Evolutionary conservation across 306 rosid genomes (phyloP).

Genomic region (Inga oerstediana): DNA sequence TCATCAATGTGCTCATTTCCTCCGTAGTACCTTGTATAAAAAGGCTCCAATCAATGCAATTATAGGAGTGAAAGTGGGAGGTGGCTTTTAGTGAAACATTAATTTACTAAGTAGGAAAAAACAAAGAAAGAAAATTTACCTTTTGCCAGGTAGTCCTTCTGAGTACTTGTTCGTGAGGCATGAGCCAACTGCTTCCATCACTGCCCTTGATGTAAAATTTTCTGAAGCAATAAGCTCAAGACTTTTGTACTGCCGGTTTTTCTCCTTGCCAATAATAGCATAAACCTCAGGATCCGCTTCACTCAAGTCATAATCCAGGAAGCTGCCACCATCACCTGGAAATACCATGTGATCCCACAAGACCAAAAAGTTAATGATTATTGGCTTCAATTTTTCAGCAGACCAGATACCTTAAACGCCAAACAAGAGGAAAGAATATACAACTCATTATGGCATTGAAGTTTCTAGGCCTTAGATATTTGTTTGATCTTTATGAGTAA

Average conservation of each 20-base stretch:
- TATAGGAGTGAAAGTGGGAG: not conserved
- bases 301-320: constrained; percentile 66
- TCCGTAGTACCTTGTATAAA: constrained; percentile 76
- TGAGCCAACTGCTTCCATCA: constrained; percentile 98
- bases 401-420: constrained; percentile 9
- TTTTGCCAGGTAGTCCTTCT: constrained; percentile 95
- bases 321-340: constrained; percentile 57
- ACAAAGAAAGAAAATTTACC: constrained; percentile 44
- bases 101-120: not conserved
- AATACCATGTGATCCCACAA: constrained; percentile 23
- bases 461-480: not conserved
- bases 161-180: constrained; percentile 96
- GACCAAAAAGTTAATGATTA: not conserved
- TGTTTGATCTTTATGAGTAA: not conserved
- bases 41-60: constrained; percentile 19
- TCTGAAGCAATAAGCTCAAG: constrained; percentile 99
- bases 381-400: too few species aligned
- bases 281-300: constrained; percentile 89
- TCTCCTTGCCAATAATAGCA: constrained; percentile 69
- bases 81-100: constrained; percentile 7
- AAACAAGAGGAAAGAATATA: not conserved
- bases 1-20: constrained; percentile 94
- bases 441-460: not conserved
- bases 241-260: constrained; percentile 80
- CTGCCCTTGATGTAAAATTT: constrained; percentile 91